Evolutionary conservation across 345 rosid genomes (phyloP), one percentile per base, ranked within the genome.

Genomic region (Gossypium herbaceum): DNA sequence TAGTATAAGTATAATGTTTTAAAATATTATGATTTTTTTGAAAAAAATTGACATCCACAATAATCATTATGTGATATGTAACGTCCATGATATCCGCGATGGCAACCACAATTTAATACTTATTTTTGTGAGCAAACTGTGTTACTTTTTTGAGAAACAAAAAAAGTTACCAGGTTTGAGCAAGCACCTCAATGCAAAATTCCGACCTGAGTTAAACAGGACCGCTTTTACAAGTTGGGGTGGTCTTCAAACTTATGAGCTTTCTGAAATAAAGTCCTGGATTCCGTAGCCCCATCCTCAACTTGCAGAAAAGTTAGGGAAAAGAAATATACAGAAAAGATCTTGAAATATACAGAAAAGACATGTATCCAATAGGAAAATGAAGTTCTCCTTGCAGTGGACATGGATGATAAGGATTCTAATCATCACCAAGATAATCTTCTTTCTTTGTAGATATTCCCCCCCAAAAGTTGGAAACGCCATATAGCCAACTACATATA

Each of bases 371-470:
- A 63, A 80, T 60, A 77, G 27, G 19, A 65, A 2, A 4, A 4
- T 12, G 47, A 47, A 72, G 59, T 79, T 76, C 72, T 69, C 48
- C 50, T 54, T 60, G 54, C 9, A 39, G 27, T 70, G 73, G 76
- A 70, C 74, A 81, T 78, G 85, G 88, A 85, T 82, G 85, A 85
- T 85, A 85, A 82, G 84, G 82, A 80, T 80, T 80, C 85, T 77
- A 55, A 39, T 50, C 76, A 68, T 71, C 75, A 61, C 68, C 19
- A 75, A 51, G 65, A 67, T 55, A 69, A 65, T 72, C 59, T 73
- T 73, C 66, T 68, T 44, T 74, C 20, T 54, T 25, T 34, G 41
- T 34, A 34, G 41, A 5, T 34, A 34, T 34, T 34, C 41, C 41
- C 34, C 13, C 27, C 48, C 20, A 54, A 76, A 50, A 51, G 73